These are phyloP conservation scores for Daldinia eschscholtzii DNA, from an alignment of 2,329 filamentous ascomycete genomes.

Conservation along the genomic window DNA sequence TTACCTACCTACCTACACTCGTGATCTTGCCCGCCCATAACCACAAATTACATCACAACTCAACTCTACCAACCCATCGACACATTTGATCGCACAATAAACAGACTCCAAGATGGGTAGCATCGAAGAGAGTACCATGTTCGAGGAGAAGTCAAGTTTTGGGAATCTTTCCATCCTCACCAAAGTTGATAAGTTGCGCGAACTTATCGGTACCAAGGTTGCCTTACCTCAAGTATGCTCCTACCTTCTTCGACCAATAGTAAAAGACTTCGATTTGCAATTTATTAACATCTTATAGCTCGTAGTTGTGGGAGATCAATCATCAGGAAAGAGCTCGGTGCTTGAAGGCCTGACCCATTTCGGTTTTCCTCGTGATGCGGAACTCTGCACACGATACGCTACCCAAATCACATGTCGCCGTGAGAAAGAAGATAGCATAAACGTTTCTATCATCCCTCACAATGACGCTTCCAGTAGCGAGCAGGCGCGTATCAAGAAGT, in stretches of 20 bases:
- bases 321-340: slow-evolving; percentile 87
- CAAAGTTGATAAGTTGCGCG: slow-evolving; percentile 59
- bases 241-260: background rate
- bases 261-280: too few species aligned
- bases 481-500: slow-evolving; percentile 48
- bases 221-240: slow-evolving; percentile 49
- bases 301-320: slow-evolving; percentile 86
- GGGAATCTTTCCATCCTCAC: slow-evolving; percentile 49
- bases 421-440: slow-evolving; percentile 52
- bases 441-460: slow-evolving; percentile 59
- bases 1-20: background rate
- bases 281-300: slow-evolving; percentile 58
- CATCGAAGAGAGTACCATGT: background rate
- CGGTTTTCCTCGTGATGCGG: slow-evolving; percentile 59
- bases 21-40: background rate
- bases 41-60: background rate
- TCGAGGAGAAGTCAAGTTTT: slow-evolving; percentile 8
- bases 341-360: slow-evolving; percentile 73
- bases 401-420: slow-evolving; percentile 63
- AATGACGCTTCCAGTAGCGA: slow-evolving; percentile 37
- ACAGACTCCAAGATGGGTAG: slow-evolving; percentile 28
- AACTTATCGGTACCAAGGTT: slow-evolving; percentile 56
- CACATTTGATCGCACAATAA: slow-evolving; percentile 3
- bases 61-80: background rate
- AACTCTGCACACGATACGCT: slow-evolving; percentile 63